A percentile compares a stretch with the other conserved stretches of the same genome.
Conservation (phyloP, 225 moss, liverwort and hornwort genomes). For the Polytrichum formosum region DNA sequence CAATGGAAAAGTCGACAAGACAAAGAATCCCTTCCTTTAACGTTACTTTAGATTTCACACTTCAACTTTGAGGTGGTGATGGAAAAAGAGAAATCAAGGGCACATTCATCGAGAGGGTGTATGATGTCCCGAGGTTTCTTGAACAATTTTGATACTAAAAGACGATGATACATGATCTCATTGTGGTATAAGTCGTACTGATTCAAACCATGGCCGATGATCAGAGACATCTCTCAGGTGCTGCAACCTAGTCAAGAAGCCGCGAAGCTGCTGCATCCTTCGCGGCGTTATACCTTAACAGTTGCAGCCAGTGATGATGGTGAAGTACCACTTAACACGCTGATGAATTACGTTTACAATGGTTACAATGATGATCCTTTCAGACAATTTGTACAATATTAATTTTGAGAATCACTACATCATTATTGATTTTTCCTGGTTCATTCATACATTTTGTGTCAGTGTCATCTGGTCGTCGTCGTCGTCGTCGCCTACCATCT, state of each 20-base stretch:
- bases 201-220: neutral
- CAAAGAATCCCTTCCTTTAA: neutral
- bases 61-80: neutral
- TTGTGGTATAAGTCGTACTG: neutral
- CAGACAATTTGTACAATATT: no score
- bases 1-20: no score
- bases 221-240: neutral
- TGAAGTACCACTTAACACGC: neutral
- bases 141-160: conserved; percentile 1
- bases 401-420: no score
- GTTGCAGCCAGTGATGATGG: neutral
- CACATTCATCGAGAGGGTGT: neutral
- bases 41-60: neutral
- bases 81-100: neutral
- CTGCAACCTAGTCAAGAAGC: neutral
- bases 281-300: no score
- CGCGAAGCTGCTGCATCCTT: no score
- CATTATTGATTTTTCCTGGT: no score
- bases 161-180: neutral
- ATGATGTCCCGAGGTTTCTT: neutral
- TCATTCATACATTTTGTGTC: no score
- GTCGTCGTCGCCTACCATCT: no score
- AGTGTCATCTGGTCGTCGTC: no score
- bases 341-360: neutral
- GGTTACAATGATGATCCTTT: no score